These are phyloP conservation scores for Beverwykella pulmonaria DNA, from an alignment of 495 filamentous ascomycete species.

Conservation along the genomic window DNA sequence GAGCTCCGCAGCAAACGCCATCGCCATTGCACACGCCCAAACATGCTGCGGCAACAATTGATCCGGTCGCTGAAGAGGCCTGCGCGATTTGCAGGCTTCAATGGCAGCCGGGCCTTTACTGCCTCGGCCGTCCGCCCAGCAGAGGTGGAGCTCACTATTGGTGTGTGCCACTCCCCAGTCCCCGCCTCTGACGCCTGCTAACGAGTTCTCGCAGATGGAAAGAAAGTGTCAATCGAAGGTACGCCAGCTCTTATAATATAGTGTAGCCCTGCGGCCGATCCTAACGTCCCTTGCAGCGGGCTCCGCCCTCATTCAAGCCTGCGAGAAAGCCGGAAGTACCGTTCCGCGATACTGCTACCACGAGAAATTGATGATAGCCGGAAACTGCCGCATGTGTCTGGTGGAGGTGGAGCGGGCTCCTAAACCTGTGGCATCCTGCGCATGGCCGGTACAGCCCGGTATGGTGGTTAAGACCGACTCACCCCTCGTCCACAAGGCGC, in stretches of 20 bases:
- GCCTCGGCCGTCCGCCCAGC: constrained; percentile 71
- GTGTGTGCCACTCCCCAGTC: constrained; percentile 54
- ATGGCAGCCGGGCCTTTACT: constrained; percentile 71
- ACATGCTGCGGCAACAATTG: constrained; percentile 86
- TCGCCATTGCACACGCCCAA: constrained; percentile 53
- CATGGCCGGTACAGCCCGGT: constrained; percentile 96
- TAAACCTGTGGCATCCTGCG: constrained; percentile 97
- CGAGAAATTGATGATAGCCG: constrained; percentile 98
- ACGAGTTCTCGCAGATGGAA: constrained; percentile 72
- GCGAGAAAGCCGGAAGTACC: constrained; percentile 93
- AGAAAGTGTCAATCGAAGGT: constrained; percentile 96
- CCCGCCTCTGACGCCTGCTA: constrained; percentile 37
- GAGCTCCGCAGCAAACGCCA: constrained; percentile 43
- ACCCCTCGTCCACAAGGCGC: constrained; percentile 91
- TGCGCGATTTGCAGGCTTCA: constrained; percentile 63
- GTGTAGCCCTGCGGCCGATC: constrained; percentile 10
- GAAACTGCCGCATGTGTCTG: constrained; percentile 99
- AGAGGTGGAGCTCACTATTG: constrained; percentile 94
- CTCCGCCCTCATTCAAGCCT: constrained; percentile 96
- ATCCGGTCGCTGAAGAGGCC: constrained; percentile 83
- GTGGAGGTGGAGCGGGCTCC: constrained; percentile 95
- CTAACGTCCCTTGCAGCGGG: constrained; percentile 59
- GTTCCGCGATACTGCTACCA: constrained; percentile 99
- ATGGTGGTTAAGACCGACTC: constrained; percentile 99
- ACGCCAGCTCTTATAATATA: constrained; percentile 47